Conservation (phyloP, 2,329 filamentous ascomycete species). For the Endothia cerciana region DNA sequence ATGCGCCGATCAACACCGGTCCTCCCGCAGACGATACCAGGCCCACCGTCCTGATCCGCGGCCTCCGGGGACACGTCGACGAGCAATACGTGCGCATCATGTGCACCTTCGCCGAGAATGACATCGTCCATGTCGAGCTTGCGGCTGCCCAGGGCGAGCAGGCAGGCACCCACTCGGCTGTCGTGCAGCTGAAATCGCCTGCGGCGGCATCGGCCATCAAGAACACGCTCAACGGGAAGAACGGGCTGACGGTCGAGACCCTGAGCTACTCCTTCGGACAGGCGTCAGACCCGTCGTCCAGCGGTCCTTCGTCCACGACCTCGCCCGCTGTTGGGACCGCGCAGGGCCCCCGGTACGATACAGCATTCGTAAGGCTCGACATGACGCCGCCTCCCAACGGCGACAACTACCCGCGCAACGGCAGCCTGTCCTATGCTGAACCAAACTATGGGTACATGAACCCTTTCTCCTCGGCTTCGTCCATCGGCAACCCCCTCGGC, state of each 20-base stretch:
- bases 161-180: conserved; percentile 53
- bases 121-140: conserved; percentile 55
- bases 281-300: conserved; percentile 33
- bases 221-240: conserved; percentile 60
- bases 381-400: conserved; percentile 64
- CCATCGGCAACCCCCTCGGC: conserved; percentile 71
- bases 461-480: conserved; percentile 74
- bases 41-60: conserved; percentile 55
- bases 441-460: conserved; percentile 59
- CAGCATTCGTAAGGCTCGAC: conserved; percentile 64
- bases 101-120: conserved; percentile 62
- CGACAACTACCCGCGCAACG: conserved; percentile 51
- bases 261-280: conserved; percentile 44
- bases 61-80: conserved; percentile 57
- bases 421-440: conserved; percentile 64
- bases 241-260: conserved; percentile 63
- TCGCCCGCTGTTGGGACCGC: conserved; percentile 51
- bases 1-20: conserved; percentile 46
- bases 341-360: conserved; percentile 64
- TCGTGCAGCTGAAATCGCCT: conserved; percentile 57
- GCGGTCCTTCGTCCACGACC: conserved; percentile 30
- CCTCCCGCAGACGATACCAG: conserved; percentile 27
- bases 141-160: conserved; percentile 54
- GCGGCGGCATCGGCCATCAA: conserved; percentile 61
- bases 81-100: conserved; percentile 60